Base-by-base conservation (phyloP, 2,329 filamentous ascomycete genomes). In the Colletotrichum graminicola region DNA sequence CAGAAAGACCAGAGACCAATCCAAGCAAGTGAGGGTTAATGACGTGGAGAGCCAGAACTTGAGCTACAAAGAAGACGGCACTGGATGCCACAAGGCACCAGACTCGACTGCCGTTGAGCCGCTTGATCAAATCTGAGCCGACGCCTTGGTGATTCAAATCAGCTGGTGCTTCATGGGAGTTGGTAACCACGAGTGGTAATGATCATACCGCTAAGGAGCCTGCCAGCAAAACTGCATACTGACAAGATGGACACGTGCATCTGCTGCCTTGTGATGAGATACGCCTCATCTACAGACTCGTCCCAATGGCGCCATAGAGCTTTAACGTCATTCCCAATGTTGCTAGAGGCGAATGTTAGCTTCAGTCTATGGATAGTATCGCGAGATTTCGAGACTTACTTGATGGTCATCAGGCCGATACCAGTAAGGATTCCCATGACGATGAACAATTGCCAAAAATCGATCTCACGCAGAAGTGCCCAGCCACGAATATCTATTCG, bases 351-450 rank as follows among this genome's bases (percentile, higher is more conserved):
- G 21, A 21, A 14, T 73, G 83, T 77, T 84, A 82, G 72, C 43
- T 41, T 18, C 21, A 32, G 36, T 23, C 65, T 71, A 14, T 34
- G 18, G n/a, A 16, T 23, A 47, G 18, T 39, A 56, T 14, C 1
- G 49, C 8, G 52, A 5, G 26, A 54, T 39, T 12, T 23, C 3
- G 26, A 41, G 5, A 85, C 92, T 81, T 86, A 97, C 94, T 99
- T 99, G 83, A 99, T 99, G 0, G 95, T 98, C 96, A 99, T 99
- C 75, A 99, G 84, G 14, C 96, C 96, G 76, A 98, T 93, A 63
- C 96, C 96, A 6, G 94, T 94, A 73, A 98, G 85, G n/a, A 98
- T 88, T 49, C 92, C 94, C 88, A 99, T 93, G 75, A 97, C 90
- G 68, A 88, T 81, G 80, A 97, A 98, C 36, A 97, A 83, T 77